Evolutionary conservation across 2,329 filamentous ascomycete genomes (phyloP).

Genomic region (Fusarium sp.): DNA sequence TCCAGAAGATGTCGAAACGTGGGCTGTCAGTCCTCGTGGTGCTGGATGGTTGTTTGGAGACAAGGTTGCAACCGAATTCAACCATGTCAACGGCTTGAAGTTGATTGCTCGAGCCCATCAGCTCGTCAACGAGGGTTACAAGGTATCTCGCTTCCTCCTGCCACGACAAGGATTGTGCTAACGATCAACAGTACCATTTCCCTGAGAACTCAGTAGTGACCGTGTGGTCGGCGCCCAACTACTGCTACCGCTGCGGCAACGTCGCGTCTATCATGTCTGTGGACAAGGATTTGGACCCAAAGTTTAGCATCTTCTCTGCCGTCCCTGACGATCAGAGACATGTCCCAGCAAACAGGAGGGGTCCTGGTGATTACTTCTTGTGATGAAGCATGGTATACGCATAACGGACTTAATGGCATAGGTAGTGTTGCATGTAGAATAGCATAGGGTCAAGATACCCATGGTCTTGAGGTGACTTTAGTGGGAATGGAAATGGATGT

Average conservation of each 20-base stretch:
- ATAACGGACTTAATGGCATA: slow-evolving; percentile 43
- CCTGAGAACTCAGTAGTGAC: slow-evolving; percentile 94
- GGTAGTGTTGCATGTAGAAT: slow-evolving; percentile 54
- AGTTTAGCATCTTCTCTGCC: slow-evolving; percentile 91
- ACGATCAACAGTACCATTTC: slow-evolving; percentile 80
- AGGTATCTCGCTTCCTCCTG: slow-evolving; percentile 64
- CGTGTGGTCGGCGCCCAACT: slow-evolving; percentile 97
- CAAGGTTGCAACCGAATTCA: slow-evolving; percentile 96
- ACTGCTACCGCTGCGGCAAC: slow-evolving; percentile 95
- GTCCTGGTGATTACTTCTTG: slow-evolving; percentile 77
- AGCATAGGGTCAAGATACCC: slow-evolving; percentile 58
- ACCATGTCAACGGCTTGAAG: slow-evolving; percentile 95
- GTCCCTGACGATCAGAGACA: slow-evolving; percentile 88
- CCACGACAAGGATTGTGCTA: slow-evolving; percentile 38
- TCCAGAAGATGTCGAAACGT: slow-evolving; percentile 96
- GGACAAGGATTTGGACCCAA: slow-evolving; percentile 83
- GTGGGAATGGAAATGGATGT: slow-evolving; percentile 41
- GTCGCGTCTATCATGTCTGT: slow-evolving; percentile 97
- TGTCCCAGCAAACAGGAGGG: slow-evolving; percentile 76
- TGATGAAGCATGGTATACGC: slow-evolving; percentile 51
- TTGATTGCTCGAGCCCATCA: slow-evolving; percentile 98
- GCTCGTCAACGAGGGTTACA: slow-evolving; percentile 97
- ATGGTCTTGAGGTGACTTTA: slow-evolving; percentile 49
- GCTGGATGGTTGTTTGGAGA: slow-evolving; percentile 99
- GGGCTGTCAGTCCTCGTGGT: slow-evolving; percentile 91